phyloP scores from a whole-genome alignment of 768 basidiomycete species.

The Termitomyces bulborhizus region DNA sequence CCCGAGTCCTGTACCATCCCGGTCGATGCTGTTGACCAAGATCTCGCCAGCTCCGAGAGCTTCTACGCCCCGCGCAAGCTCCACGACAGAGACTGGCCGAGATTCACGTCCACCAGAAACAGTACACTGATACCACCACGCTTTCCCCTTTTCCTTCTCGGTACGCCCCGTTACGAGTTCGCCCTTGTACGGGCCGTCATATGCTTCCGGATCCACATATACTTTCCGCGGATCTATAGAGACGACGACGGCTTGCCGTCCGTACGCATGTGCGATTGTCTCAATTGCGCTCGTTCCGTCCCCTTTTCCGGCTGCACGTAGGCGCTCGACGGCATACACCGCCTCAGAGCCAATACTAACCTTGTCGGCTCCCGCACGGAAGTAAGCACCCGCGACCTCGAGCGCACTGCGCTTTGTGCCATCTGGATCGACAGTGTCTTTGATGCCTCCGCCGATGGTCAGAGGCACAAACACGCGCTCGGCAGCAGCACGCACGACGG shows the following conservation, averaged over 20 bases:
- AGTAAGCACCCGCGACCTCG: conserved; percentile 94
- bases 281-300: conserved; percentile 87
- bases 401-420: conserved; percentile 81
- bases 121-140: conserved; percentile 99
- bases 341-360: conserved; percentile 97
- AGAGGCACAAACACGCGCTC: conserved; percentile 93
- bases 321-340: conserved; percentile 85
- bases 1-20: conserved; percentile 88
- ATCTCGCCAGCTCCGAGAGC: conserved; percentile 91
- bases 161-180: conserved; percentile 52
- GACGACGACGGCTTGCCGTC: conserved; percentile 95
- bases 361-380: conserved; percentile 97
- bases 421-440: conserved; percentile 93
- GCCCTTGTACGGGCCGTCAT: conserved; percentile 61
- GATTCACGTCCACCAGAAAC: conserved; percentile 87
- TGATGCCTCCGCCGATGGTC: conserved; percentile 97
- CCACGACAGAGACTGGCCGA: conserved; percentile 79
- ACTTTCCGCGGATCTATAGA: conserved; percentile 90
- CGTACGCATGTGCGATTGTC: conserved; percentile 85
- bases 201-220: conserved; percentile 62
- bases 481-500: conserved; percentile 86
- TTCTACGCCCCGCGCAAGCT: conserved; percentile 91
- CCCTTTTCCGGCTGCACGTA: conserved; percentile 46
- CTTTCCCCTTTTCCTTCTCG: conserved; percentile 45
- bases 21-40: conserved; percentile 91